phyloP scores from a whole-genome alignment of 371 early-diverging fungal species.

The Basidiobolus meristosporus region DNA sequence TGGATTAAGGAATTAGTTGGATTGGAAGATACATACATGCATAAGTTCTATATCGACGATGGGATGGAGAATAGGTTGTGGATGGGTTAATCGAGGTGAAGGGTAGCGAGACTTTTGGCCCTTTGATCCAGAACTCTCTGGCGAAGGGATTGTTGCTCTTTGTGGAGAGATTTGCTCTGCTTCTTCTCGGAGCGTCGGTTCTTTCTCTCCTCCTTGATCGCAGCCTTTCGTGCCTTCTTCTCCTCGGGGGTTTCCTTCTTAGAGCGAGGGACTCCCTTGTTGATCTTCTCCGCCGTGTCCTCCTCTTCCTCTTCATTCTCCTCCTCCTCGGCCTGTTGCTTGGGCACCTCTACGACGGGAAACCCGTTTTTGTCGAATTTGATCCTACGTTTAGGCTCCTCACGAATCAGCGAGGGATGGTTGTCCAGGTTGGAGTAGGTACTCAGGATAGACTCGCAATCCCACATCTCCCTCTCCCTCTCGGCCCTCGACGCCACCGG shows the following conservation, averaged over 20 bases:
- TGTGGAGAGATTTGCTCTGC: constrained; percentile 50
- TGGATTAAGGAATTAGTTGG: no score
- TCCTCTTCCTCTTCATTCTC: constrained; percentile 21
- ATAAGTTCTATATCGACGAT: no score
- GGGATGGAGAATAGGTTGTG: no score
- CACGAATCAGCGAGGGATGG: constrained; percentile 49
- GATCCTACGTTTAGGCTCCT: constrained; percentile 27
- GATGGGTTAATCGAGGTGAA: constrained; percentile 10
- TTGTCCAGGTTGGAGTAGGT: constrained; percentile 75
- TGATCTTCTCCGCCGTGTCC: constrained; percentile 19
- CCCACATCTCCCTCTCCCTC: constrained; percentile 43
- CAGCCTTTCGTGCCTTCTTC: constrained; percentile 70
- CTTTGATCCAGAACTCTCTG: constrained; percentile 22
- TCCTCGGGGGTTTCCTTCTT: constrained; percentile 71
- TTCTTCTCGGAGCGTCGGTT: constrained; percentile 53
- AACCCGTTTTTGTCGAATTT: constrained; percentile 37
- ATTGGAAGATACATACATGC: no score
- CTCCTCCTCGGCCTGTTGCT: constrained; percentile 14
- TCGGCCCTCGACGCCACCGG: constrained; percentile 22
- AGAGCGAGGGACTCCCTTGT: constrained; percentile 33
- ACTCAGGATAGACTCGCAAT: constrained; percentile 57
- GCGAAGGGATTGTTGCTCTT: constrained; percentile 31
- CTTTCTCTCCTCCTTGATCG: constrained; percentile 45
- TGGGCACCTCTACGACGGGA: constrained; percentile 26
- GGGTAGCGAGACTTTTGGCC: constrained; percentile 13